Evolutionary conservation across 768 basidiomycete genomes (phyloP).

Genomic region (Kwoniella dendrophila): DNA sequence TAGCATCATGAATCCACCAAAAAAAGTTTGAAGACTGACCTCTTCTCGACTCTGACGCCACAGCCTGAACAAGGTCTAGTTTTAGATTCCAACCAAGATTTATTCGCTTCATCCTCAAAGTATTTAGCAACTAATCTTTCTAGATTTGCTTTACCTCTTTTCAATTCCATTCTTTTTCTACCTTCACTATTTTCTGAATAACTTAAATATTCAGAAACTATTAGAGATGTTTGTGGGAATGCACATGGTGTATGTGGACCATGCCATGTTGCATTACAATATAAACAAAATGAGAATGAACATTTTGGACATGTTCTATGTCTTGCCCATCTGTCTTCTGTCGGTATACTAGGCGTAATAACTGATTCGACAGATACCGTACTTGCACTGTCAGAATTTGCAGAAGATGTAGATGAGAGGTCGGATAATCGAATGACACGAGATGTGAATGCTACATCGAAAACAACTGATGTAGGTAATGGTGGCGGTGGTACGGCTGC

Average conservation of each 20-base stretch:
- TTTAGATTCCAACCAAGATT: slow-evolving; percentile 69
- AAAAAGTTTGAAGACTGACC: slow-evolving; percentile 58
- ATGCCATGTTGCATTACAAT: slow-evolving; percentile 85
- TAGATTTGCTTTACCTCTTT: slow-evolving; percentile 68
- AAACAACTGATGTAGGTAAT: slow-evolving; percentile 18
- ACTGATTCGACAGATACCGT: neutral
- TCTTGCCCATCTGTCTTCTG: slow-evolving; percentile 68
- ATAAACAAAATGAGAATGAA: slow-evolving; percentile 76
- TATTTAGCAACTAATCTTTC: slow-evolving; percentile 65
- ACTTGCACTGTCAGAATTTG: neutral
- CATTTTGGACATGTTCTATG: slow-evolving; percentile 73
- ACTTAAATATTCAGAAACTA: slow-evolving; percentile 70
- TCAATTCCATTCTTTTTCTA: slow-evolving; percentile 64
- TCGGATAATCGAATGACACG: slow-evolving; percentile 42
- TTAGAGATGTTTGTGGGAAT: slow-evolving; percentile 66
- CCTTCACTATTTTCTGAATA: slow-evolving; percentile 62
- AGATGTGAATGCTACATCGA: slow-evolving; percentile 20
- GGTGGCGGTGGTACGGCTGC: slow-evolving; percentile 66
- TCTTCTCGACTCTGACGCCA: slow-evolving; percentile 64
- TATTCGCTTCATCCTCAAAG: slow-evolving; percentile 74
- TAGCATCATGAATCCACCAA: neutral
- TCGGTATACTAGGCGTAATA: neutral
- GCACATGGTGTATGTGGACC: slow-evolving; percentile 74
- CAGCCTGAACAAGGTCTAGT: slow-evolving; percentile 74
- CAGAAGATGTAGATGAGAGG: slow-evolving; percentile 11